Evolutionary conservation across 139 green algal species (phyloP).

Genomic region (Choricystis sp.): DNA sequence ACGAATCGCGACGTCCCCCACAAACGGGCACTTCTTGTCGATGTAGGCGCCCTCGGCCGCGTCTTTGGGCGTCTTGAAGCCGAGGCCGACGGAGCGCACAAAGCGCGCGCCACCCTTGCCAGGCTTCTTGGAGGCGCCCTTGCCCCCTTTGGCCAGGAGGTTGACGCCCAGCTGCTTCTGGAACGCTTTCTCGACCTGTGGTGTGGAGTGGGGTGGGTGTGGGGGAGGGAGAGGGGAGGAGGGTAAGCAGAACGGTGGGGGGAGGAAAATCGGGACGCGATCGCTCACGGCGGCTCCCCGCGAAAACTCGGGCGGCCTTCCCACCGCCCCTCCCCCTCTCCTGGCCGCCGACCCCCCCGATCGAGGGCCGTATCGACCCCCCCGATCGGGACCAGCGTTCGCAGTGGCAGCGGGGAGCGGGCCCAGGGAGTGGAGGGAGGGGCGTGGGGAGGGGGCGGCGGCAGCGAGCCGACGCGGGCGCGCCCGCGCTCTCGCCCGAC

Average conservation of each 20-base stretch:
- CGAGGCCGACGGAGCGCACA: slow-evolving; percentile 91
- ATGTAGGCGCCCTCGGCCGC: slow-evolving; percentile 85
- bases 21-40: slow-evolving; percentile 99
- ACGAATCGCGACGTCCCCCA: slow-evolving; percentile 91
- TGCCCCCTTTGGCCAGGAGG: slow-evolving; percentile 47
- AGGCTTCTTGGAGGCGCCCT: slow-evolving; percentile 48
- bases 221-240: not conserved
- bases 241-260: not conserved
- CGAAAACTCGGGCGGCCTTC: too few species aligned
- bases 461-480: too few species aligned
- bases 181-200: slow-evolving; percentile 80
- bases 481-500: too few species aligned
- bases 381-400: too few species aligned
- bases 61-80: slow-evolving; percentile 96
- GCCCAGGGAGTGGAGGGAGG: too few species aligned
- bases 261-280: too few species aligned
- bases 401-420: too few species aligned
- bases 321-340: too few species aligned
- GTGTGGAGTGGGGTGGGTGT: not conserved
- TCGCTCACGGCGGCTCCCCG: too few species aligned
- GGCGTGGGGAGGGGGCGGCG: too few species aligned
- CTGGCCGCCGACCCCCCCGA: too few species aligned
- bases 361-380: too few species aligned
- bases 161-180: slow-evolving; percentile 89
- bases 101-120: slow-evolving; percentile 78